These are phyloP conservation scores for Aspergillus sp. DNA, from an alignment of 2,329 filamentous ascomycete species.

Conservation along the genomic window DNA sequence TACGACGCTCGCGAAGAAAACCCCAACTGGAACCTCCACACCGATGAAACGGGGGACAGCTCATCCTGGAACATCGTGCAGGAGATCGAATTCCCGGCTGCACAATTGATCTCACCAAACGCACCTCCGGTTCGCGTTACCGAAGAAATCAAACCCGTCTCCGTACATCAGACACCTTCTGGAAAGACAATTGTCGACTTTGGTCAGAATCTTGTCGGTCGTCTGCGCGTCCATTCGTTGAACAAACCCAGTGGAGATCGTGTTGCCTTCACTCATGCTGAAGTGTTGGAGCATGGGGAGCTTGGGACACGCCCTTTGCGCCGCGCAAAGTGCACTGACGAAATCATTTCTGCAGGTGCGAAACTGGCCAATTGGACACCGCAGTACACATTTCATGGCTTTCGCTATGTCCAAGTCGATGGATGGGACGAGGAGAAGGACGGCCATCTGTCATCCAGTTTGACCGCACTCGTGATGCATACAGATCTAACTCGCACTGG, in stretches of 20 bases:
- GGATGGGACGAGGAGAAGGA: constrained; percentile 21
- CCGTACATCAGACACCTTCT: constrained; percentile 39
- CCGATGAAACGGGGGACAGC: background rate
- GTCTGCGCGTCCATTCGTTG: constrained; percentile 43
- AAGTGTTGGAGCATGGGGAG: constrained; percentile 58
- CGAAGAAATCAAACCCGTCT: constrained; percentile 32
- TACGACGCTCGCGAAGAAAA: constrained; percentile 51
- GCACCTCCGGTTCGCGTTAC: constrained; percentile 50
- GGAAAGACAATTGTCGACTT: constrained; percentile 61
- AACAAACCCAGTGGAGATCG: constrained; percentile 20
- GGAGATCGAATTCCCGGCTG: constrained; percentile 37
- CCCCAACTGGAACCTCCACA: constrained; percentile 28
- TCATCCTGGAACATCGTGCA: constrained; percentile 33
- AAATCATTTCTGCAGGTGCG: constrained; percentile 38
- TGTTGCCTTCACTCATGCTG: constrained; percentile 54
- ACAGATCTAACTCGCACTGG: constrained; percentile 59
- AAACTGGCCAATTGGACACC: constrained; percentile 47
- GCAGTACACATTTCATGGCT: constrained; percentile 58
- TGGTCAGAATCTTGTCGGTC: constrained; percentile 63
- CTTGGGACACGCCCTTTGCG: constrained; percentile 51
- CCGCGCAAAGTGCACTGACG: constrained; percentile 49
- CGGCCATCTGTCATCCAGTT: constrained; percentile 16
- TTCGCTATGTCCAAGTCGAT: constrained; percentile 53
- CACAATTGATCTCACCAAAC: constrained; percentile 47
- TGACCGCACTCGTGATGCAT: constrained; percentile 52